phyloP scores from a whole-genome alignment of 345 rosid genomes.

The Hibiscus syriacus region DNA sequence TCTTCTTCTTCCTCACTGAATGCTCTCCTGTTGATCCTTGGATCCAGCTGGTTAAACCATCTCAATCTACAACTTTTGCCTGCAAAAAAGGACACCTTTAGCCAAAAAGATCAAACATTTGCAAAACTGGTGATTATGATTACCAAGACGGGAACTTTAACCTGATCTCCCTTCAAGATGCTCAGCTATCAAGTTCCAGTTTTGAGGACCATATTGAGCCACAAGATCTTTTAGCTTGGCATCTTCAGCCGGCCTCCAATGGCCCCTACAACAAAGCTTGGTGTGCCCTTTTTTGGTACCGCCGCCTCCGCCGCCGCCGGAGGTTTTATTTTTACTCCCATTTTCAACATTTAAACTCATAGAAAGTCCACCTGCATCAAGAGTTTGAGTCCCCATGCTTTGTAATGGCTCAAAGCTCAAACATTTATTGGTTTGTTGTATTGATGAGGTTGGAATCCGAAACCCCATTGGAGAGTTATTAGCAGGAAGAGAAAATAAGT shows the following conservation, averaged over 20 bases:
- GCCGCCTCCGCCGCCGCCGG: too few relatives aligned
- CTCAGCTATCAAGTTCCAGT: conserved; percentile 90
- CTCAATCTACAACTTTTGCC: background rate
- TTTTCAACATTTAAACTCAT: too few relatives aligned
- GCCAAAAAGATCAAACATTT: background rate
- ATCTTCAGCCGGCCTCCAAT: conserved; percentile 94
- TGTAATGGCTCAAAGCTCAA: conserved; percentile 14
- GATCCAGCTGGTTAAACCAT: background rate
- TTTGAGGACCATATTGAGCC: conserved; percentile 74
- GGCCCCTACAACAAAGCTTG: conserved; percentile 67
- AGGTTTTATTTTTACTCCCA: too few relatives aligned
- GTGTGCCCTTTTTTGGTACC: conserved; percentile 25
- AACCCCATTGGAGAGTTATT: conserved; percentile 26
- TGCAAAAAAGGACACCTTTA: background rate
- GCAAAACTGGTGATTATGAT: background rate
- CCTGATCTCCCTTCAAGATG: conserved; percentile 91
- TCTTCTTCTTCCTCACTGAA: background rate
- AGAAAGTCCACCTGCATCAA: conserved; percentile 16
- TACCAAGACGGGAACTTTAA: conserved; percentile 8
- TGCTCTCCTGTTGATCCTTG: background rate
- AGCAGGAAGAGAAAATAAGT: conserved; percentile 22
- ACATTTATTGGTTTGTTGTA: conserved; percentile 14
- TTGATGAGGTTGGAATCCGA: conserved; percentile 20
- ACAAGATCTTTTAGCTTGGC: conserved; percentile 75
- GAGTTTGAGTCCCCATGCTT: conserved; percentile 16